Evolutionary conservation across 257 asterid genomes (phyloP), one percentile per base, ranked within the genome.

Genomic region (Petunia axillaris): DNA sequence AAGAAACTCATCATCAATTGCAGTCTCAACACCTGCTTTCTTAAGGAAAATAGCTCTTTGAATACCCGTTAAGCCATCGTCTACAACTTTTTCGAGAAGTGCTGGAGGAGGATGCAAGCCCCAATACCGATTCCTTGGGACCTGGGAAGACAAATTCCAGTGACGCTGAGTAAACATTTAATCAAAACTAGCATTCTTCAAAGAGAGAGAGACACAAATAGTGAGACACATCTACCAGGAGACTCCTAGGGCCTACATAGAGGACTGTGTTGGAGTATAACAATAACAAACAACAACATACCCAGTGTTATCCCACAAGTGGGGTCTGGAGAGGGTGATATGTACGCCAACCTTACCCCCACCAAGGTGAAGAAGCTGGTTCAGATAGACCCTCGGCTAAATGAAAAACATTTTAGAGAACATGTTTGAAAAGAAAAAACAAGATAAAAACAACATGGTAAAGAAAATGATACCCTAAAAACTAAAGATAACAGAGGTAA

Each of bases 91-190:
- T 86, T 96, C 98, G 78, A 96, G 97, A 80, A 88, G 96, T 79
- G 86, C 81, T 62, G 99, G 99, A 83, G 98, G 99, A 88, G 98
- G 98, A 86, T 96, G 99, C 90, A 96, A 87, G 25, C 98, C 98
- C 99, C 99, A 96, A 85, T 96, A 96, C 46, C 99, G 89, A 65
- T 94, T 94, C 84, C 98, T 91, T 7, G 98, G 98, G 77, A 90
- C 98, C 99, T 96, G 91, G 54, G 86, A 85, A 75, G 76, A 73
- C 41, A 82, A 78, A 77, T 76, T 82, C 63, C 81, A 79, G 68
- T 57, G 52, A 37, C 78, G n/a, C 9, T 3, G 64, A 53, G 25
- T 75, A 85, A 48, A 80, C 79, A 70, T 41, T 53, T 2, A 81
- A 25, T 75, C 0, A 60, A 25, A 50, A 40, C 36, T 6, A 44